These are phyloP conservation scores for Cystofilobasidium capitatum DNA, from an alignment of 768 basidiomycete genomes.

Conservation along the genomic window DNA sequence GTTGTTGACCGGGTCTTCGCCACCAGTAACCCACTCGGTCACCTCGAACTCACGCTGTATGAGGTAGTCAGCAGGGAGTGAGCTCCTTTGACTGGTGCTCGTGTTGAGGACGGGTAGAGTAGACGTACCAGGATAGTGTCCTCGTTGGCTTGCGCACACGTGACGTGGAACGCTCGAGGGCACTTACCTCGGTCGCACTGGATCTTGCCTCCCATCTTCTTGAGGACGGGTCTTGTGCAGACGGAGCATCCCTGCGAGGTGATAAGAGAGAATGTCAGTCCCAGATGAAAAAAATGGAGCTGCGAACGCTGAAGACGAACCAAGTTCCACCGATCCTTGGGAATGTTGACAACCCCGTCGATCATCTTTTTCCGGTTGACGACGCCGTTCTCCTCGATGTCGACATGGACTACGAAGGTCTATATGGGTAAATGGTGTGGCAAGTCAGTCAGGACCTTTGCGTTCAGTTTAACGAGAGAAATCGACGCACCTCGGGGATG, in stretches of 20 bases:
- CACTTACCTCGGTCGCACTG: constrained; percentile 65
- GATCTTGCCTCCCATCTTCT: constrained; percentile 42
- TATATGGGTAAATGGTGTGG: not conserved
- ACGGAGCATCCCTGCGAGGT: constrained; percentile 70
- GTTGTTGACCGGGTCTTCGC: not conserved
- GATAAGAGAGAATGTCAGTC: not conserved
- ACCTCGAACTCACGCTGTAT: constrained; percentile 5
- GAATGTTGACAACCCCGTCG: constrained; percentile 75
- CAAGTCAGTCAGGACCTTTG: not conserved
- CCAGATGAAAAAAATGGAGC: constrained; percentile 1
- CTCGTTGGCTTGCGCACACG: constrained; percentile 63
- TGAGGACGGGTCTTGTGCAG: constrained; percentile 54
- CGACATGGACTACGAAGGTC: constrained; percentile 19
- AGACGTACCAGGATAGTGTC: constrained; percentile 21
- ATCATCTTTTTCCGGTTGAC: constrained; percentile 49
- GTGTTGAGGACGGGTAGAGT: too few species aligned
- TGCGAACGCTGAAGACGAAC: constrained; percentile 48
- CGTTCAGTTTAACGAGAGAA: not conserved
- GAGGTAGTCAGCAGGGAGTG: not conserved
- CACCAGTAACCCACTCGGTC: not conserved
- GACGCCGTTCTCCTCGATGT: constrained; percentile 4
- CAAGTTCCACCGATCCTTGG: constrained; percentile 84
- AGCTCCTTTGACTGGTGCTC: too few species aligned
- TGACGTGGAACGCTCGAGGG: constrained; percentile 72
- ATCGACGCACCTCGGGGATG: constrained; percentile 70